Base-by-base conservation (phyloP, 164 flowering plant genomes). In the Warburgia ugandensis region DNA sequence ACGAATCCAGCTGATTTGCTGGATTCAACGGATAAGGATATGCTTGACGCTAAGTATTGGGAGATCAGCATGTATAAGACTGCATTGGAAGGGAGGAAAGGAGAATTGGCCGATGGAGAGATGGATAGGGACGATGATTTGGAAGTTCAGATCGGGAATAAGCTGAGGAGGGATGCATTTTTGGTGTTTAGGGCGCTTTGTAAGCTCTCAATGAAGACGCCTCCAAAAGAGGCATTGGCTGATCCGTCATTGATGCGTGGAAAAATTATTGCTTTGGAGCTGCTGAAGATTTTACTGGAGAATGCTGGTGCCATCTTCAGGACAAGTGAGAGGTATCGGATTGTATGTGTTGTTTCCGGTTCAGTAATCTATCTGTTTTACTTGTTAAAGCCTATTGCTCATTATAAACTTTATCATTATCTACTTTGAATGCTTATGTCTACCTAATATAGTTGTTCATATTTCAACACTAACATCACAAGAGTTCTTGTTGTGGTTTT, bases 41-140 rank as follows among this genome's bases (percentile, higher is more conserved):
- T 94, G 99, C 71, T 94, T 72, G 97, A 94, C 68, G 99, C 99
- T 2, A 94, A 94, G 76, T 94, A 94, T 50, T 94, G 99, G 99
- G 99, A 94, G 79, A 94, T 94, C 46, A 94, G 97, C 59, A 94
- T 94, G 97, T 94, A 94, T 56, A 94, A 94, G 77, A 77, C 97
- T 27, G 99, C 97, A 6, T 61, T 94, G 66, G 99, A 94, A 67
- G 99, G 95, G 54, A 72, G 99, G 71, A 94, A 94, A 60, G 99
- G 99, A 47, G 99, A 94, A 65, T 69, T 94, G 77, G 90, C 79
- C 0, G 96, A 88, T 30, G 96, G 96, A n/a, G 95, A 88, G 59
- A 62, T 8, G 8, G 97, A 84, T 61, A 77, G 87, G 59, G 99
- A 89, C 16, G 97, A 89, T 55, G 99, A 89, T 55, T 68, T 81